Conservation (phyloP, 805 yeast genomes). For the Schwanniomyces sp. region DNA sequence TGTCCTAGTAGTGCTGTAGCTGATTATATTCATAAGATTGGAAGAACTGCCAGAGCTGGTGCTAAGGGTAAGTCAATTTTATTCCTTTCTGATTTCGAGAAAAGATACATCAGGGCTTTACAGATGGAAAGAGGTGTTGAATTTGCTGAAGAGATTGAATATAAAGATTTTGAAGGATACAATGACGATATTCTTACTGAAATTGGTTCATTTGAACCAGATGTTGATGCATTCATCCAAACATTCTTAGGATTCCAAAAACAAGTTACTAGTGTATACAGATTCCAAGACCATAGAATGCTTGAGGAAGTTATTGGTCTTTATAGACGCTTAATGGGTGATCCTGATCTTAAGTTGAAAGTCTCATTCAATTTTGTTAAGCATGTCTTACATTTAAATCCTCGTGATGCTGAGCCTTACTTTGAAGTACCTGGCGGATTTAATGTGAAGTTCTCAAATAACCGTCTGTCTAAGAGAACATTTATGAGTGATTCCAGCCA, state of each 20-base stretch:
- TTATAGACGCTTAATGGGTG: slow-evolving; percentile 15
- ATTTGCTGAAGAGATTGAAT: slow-evolving; percentile 45
- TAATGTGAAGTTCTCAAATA: slow-evolving; percentile 8
- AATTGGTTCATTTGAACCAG: slow-evolving; percentile 16
- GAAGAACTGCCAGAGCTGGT: slow-evolving; percentile 96
- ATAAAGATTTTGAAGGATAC: slow-evolving; percentile 37
- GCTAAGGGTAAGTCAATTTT: slow-evolving; percentile 68
- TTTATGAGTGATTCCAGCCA: slow-evolving; percentile 6
- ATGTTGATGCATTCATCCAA: slow-evolving; percentile 21
- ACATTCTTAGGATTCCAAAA: slow-evolving; percentile 29
- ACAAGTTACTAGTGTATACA: slow-evolving; percentile 20
- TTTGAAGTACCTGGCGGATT: slow-evolving; percentile 30
- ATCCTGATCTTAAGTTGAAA: slow-evolving; percentile 18
- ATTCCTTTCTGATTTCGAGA: slow-evolving; percentile 57
- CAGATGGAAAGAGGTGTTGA: slow-evolving; percentile 50
- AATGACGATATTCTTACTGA: slow-evolving; percentile 16
- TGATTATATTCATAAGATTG: slow-evolving; percentile 90
- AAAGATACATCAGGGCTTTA: slow-evolving; percentile 52
- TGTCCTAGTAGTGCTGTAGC: slow-evolving; percentile 73
- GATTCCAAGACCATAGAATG: slow-evolving; percentile 20
- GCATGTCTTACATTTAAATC: slow-evolving; percentile 23
- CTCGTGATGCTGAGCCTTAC: slow-evolving; percentile 18
- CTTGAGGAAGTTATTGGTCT: slow-evolving; percentile 31
- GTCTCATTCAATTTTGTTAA: slow-evolving; percentile 15
- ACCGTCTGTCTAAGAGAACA: slow-evolving; percentile 6